A percentile compares a stretch with the other conserved stretches of the same genome.
phyloP scores from a whole-genome alignment of 257 asterid species.

The Solanum habrochaites region DNA sequence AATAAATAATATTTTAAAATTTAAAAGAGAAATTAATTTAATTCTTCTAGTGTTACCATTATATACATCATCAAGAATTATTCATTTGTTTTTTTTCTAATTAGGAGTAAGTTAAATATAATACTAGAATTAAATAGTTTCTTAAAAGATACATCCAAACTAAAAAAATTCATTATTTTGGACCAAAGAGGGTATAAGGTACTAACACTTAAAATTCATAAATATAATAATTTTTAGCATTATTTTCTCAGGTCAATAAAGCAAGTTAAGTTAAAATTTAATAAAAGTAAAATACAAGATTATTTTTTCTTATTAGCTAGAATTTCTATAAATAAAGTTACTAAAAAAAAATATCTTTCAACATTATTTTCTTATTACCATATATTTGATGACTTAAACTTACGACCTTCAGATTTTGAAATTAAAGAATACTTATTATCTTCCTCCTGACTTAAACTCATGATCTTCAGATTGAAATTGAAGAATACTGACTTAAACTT shows the following conservation, averaged over 20 bases:
- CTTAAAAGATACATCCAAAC: background rate
- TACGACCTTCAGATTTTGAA: too few relatives aligned
- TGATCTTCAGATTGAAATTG: background rate
- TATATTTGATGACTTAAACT: too few relatives aligned
- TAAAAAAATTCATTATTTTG: too few relatives aligned
- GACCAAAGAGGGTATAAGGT: background rate
- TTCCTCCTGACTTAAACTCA: too few relatives aligned
- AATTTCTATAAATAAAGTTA: background rate
- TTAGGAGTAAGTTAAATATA: background rate
- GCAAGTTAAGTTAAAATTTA: too few relatives aligned
- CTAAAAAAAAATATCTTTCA: background rate
- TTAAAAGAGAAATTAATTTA: background rate
- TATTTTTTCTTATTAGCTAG: background rate
- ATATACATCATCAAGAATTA: background rate
- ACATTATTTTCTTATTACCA: too few relatives aligned
- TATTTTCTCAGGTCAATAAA: background rate
- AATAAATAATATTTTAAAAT: too few relatives aligned
- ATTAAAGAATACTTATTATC: too few relatives aligned
- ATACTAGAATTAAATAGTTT: too few relatives aligned
- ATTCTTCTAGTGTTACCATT: background rate
- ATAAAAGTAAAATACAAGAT: background rate
- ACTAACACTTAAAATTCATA: background rate
- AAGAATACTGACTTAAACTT: background rate
- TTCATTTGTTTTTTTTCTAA: too few relatives aligned
- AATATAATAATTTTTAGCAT: too few relatives aligned